phyloP scores from a whole-genome alignment of 2,329 filamentous ascomycete species.

The Zymoseptoria passerinii region DNA sequence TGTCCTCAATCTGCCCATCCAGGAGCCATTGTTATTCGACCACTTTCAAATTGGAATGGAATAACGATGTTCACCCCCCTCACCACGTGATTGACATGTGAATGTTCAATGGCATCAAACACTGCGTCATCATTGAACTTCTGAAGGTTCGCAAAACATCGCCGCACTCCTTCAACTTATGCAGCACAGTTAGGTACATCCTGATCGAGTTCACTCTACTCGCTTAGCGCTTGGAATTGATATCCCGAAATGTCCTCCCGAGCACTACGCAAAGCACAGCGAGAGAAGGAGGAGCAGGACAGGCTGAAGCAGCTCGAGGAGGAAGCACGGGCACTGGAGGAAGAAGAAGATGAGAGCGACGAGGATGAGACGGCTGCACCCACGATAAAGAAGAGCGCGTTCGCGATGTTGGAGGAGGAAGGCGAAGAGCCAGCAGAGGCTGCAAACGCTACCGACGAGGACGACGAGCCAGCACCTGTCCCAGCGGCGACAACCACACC shows the following conservation, averaged over 20 bases:
- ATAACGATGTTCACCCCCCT: neutral
- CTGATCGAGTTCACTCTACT: neutral
- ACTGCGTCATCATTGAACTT: neutral
- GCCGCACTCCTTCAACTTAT: too few species aligned
- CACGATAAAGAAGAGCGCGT: slow-evolving; percentile 35
- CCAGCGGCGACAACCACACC: slow-evolving; percentile 18
- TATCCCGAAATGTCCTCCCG: slow-evolving; percentile 51
- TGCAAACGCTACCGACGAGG: slow-evolving; percentile 29
- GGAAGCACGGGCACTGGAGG: slow-evolving; percentile 19
- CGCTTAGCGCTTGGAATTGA: too few species aligned
- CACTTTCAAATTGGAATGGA: neutral
- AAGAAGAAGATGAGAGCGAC: slow-evolving; percentile 32
- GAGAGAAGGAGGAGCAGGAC: slow-evolving; percentile 51
- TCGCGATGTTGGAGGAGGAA: slow-evolving; percentile 38
- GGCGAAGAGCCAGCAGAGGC: slow-evolving; percentile 31
- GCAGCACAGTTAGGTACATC: too few species aligned
- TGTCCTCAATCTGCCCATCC: too few species aligned
- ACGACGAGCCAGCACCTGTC: slow-evolving; percentile 16
- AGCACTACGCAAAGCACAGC: slow-evolving; percentile 56
- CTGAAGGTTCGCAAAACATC: neutral
- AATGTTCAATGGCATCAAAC: neutral
- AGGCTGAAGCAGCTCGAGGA: slow-evolving; percentile 35
- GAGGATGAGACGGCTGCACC: slow-evolving; percentile 27
- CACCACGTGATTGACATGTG: neutral
- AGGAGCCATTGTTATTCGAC: too few species aligned